A percentile compares a stretch with the other conserved stretches of the same genome.
These are phyloP conservation scores for Linnemannia zychae DNA, from an alignment of 192 early-diverging fungal species.

Conservation along the genomic window DNA sequence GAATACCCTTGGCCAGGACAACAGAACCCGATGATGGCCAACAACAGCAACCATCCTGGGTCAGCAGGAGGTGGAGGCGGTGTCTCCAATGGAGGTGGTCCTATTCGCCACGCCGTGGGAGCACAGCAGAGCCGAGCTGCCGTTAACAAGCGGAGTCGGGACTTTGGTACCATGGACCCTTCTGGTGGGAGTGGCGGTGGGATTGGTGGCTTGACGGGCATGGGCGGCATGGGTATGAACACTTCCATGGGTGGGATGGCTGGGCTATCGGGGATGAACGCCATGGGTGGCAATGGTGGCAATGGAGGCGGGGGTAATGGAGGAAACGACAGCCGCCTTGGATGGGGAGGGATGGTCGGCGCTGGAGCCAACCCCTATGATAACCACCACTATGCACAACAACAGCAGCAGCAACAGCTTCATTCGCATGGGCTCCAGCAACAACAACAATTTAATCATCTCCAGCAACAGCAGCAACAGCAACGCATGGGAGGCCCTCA, in stretches of 20 bases:
- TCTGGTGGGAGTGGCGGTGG: not conserved
- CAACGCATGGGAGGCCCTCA: slow-evolving; percentile 14
- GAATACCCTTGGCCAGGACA: slow-evolving; percentile 26
- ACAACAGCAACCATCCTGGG: not conserved
- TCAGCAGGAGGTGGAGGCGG: not conserved
- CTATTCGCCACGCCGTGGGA: slow-evolving; percentile 34
- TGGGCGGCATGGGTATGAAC: slow-evolving; percentile 1
- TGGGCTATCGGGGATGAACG: slow-evolving; percentile 31
- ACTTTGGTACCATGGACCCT: slow-evolving; percentile 36
- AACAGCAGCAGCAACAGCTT: slow-evolving; percentile 17
- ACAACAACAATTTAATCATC: slow-evolving; percentile 24
- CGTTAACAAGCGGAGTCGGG: slow-evolving; percentile 43
- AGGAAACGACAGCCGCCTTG: slow-evolving; percentile 16
- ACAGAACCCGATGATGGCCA: slow-evolving; percentile 21
- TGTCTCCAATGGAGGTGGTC: slow-evolving; percentile 24
- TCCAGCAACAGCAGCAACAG: slow-evolving; percentile 26
- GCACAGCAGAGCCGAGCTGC: slow-evolving; percentile 40
- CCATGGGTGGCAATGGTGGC: slow-evolving; percentile 14
- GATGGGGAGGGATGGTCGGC: slow-evolving; percentile 52
- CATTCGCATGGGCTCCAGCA: slow-evolving; percentile 17
- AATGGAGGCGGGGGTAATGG: not conserved
- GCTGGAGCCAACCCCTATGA: slow-evolving; percentile 34
- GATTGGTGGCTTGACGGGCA: not conserved
- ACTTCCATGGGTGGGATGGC: slow-evolving; percentile 33
- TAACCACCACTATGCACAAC: slow-evolving; percentile 21